Evolutionary conservation across 176 grass and related monocot species (phyloP), one percentile per base, ranked within the genome.

Genomic region (Tillandsia fasciculata): DNA sequence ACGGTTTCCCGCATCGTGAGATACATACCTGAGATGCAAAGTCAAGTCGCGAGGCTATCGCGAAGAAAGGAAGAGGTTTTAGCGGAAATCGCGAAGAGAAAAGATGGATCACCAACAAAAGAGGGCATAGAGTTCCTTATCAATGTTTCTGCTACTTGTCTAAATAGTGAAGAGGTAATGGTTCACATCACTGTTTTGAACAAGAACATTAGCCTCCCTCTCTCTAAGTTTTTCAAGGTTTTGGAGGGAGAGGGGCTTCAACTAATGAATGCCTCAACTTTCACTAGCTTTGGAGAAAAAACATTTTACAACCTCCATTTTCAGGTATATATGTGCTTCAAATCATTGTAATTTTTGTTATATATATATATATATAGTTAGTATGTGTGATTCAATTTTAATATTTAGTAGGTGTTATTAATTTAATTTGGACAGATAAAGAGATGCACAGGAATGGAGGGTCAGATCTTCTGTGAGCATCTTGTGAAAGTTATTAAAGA

Each of bases 1-100:
- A 97, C 71, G 11, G 76, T 97, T 63, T 92, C 89, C 2, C 81
- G 79, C 47, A 84, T 82, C 11, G 51, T 92, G 64, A 90, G 87
- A 76, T 92, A 90, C 84, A 92, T 92, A 64, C 93, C 93, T 2
- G 84, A 91, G 75, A 86, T 96, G 73, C 88, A 91, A 65, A 86
- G 82, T 26, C 73, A 88, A 65, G 78, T 96, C 1, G 68, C 64
- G 17, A 78, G 29, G 17, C 70, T 96, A 67, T 70, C 82, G 66
- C 74, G 66, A 57, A 96, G 57, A 64, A 92, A 87, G 80, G 80
- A 92, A 51, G 77, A 92, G 57, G 72, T 92, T 5, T 64, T 83
- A 0, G 53, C 53, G 15, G 70, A 65, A 3, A 76, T 65, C 50
- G 84, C 81, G 72, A 81, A 69, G 12, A 50, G 14, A 63, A 67